Conservation (phyloP, 2,329 filamentous ascomycete genomes). For the Thermochaetoides dissita region DNA sequence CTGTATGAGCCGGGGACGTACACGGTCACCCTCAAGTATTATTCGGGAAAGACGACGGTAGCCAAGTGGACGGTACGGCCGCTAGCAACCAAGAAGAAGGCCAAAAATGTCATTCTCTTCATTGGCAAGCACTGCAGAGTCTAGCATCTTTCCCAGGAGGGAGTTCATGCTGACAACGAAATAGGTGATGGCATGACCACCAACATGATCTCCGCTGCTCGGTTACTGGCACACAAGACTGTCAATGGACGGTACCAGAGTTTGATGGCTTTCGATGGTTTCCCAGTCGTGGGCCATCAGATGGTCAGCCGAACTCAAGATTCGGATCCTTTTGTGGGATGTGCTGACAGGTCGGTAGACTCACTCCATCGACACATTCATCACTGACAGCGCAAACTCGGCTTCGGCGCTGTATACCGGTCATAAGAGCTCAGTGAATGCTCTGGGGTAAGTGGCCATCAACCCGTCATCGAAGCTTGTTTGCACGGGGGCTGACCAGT, state of each 20-base stretch:
- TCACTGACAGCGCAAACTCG: conserved; percentile 77
- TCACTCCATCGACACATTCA: conserved; percentile 71
- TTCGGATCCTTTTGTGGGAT: not conserved
- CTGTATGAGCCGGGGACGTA: conserved; percentile 71
- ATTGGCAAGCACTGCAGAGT: conserved; percentile 48
- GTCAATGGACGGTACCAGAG: conserved; percentile 76
- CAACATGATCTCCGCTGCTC: conserved; percentile 68
- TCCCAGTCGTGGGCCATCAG: conserved; percentile 74
- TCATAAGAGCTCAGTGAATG: conserved; percentile 74
- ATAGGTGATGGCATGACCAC: conserved; percentile 49
- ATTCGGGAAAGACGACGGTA: conserved; percentile 54
- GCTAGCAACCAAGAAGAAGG: conserved; percentile 53
- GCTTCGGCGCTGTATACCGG: conserved; percentile 70
- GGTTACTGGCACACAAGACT: conserved; percentile 66
- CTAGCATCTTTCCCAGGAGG: not conserved
- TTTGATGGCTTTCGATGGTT: conserved; percentile 64
- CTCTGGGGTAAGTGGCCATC: conserved; percentile 41
- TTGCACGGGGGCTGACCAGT: not conserved
- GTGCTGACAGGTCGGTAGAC: conserved; percentile 30
- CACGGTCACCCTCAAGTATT: conserved; percentile 62
- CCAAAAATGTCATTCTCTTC: conserved; percentile 77
- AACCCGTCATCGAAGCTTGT: too few species aligned
- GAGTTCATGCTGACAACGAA: not conserved
- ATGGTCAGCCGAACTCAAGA: conserved; percentile 34
- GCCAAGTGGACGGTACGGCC: conserved; percentile 68